Base-by-base conservation (phyloP, 441 rosid species). In the Bruguiera hainesii region DNA sequence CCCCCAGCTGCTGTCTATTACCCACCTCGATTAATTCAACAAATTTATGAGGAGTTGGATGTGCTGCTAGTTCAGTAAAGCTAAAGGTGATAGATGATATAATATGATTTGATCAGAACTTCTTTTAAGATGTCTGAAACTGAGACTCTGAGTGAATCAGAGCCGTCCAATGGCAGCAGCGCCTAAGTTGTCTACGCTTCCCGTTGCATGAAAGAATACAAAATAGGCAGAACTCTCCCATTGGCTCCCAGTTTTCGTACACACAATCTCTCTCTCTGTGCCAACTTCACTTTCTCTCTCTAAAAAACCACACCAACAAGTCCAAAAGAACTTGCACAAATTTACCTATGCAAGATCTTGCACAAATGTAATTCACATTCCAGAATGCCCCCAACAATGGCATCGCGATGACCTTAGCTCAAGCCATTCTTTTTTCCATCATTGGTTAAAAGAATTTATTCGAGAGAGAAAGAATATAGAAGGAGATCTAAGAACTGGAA, bases 281-380 rank as follows among this genome's bases (percentile, higher is more conserved):
- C 74, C 26, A 69, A 42, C 48, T 42, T 13, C 18, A 11, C 18
- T 42, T 11, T 42, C 18, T 42, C 18, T 42, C 18, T 42, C 48
- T 42, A 42, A 42, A 42, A 42, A 42, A 42, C 15, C 46, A 10
- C 46, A 13, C 48, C 18, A 3, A 42, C 18, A 42, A 42, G 15
- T 56, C 23, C 5, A 35, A 23, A 51, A 69, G 7, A 66, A 72
- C 66, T 85, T 79, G 73, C 81, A 75, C 68, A 65, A 69, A 75
- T 76, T 66, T 80, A 82, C 76, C 82, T 77, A 79, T 60, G 71
- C 81, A 82, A 79, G 85, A 80, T 87, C 78, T 81, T 76, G 70
- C 65, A 68, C 68, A 80, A 80, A 68, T 65, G 76, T 71, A 66
- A 72, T 60, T 66, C 72, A 69, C 65, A 33, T 59, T 68, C 64